Evolutionary conservation across 352 stramenopile species (phyloP).

Genomic region (Phytophthora chlamydospora): DNA sequence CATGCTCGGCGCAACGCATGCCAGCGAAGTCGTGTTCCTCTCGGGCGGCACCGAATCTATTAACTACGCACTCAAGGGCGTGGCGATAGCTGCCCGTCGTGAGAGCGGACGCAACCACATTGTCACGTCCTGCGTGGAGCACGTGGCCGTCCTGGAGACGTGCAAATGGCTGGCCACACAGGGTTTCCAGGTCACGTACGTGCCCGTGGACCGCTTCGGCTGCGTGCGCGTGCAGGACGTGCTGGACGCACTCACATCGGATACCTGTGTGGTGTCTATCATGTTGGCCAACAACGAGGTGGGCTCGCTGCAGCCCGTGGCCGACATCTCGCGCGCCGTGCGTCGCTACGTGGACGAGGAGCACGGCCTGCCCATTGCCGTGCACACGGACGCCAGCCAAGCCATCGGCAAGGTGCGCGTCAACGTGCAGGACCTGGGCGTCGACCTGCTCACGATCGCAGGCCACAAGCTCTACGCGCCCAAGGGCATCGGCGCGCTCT

Average conservation of each 20-base stretch:
- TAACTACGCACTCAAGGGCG: slow-evolving; percentile 86
- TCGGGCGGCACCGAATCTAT: slow-evolving; percentile 90
- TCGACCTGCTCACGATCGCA: slow-evolving; percentile 96
- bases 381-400: slow-evolving; percentile 98
- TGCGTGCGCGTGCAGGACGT: slow-evolving; percentile 76
- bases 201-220: slow-evolving; percentile 62
- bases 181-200: slow-evolving; percentile 74
- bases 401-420: slow-evolving; percentile 95
- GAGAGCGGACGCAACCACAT: slow-evolving; percentile 73
- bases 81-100: slow-evolving; percentile 43
- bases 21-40: slow-evolving; percentile 63
- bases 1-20: slow-evolving; percentile 61
- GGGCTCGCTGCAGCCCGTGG: slow-evolving; percentile 95
- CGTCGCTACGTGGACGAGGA: slow-evolving; percentile 38
- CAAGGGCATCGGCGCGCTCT: slow-evolving; percentile 90
- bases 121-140: slow-evolving; percentile 94
- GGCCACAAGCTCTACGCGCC: slow-evolving; percentile 98
- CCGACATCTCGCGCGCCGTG: slow-evolving; percentile 76
- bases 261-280: slow-evolving; percentile 95
- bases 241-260: slow-evolving; percentile 70
- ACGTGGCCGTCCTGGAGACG: slow-evolving; percentile 92
- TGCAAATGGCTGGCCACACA: slow-evolving; percentile 67
- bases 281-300: slow-evolving; percentile 99
- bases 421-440: slow-evolving; percentile 75
- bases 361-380: slow-evolving; percentile 67